Base-by-base conservation (phyloP, 1,284 basidiomycete species). In the Termitomyces sp. region DNA sequence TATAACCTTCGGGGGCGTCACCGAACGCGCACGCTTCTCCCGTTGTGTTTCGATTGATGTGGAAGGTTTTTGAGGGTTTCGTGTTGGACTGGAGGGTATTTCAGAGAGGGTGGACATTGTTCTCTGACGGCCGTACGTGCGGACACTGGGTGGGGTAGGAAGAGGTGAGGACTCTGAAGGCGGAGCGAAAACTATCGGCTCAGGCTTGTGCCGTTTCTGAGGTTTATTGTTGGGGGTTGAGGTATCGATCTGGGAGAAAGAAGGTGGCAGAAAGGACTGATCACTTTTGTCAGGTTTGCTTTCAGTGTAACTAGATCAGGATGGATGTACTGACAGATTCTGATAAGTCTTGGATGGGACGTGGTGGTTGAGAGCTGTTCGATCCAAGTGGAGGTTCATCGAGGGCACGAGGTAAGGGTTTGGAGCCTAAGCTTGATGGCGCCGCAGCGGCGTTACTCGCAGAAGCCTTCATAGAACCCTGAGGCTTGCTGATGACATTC, bases 201-300 rank as follows among this genome's bases (percentile, higher is more conserved):
- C 49, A 1, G 66, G 66, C 47, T 66, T 65, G 21, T 49, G 59
- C 35, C 59, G 55, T 30, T 31, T 49, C 5, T 53, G 18, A 8
- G 50, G 41, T 44, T 53, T 56, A 3, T 54, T 43, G 46, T 58
- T 58, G 2, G 66, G 68, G 3, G 67, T 69, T 11, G 68, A 69
- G 19, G 64, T 66, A 5, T 51, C 51, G 3, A 68, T 49, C 30
- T 64, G 57, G 3, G 63, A 58, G 53, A 67, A 68, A 5, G 66
- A 68, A 7, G 66, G 66, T 5, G 66, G 68, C 10, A 64, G 56
- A 50, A 67, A 67, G 11, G 58, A 60, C 68, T 70, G 6, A 6
- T 43, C 5, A 39, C 13, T 13, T 24, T 34, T 31, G 28, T 54
- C 14, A 54, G 48, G 30, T 26, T 42, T 9, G 24, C 11, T 14